A percentile compares a stretch with the other conserved stretches of the same genome.
Conservation (phyloP, 306 rosid genomes). For the Pyrus pyrifolia region DNA sequence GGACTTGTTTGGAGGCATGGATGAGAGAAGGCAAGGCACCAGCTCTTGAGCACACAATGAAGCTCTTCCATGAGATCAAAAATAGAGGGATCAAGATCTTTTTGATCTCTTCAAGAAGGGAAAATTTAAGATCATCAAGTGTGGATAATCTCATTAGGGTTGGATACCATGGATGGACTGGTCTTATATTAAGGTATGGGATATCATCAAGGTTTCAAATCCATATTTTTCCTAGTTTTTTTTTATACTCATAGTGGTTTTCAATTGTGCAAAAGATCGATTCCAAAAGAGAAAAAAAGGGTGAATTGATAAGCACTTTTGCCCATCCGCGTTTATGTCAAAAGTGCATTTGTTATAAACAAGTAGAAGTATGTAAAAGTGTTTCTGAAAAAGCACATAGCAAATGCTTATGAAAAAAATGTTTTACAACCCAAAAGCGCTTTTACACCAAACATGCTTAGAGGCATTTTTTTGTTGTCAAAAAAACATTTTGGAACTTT, state of each 20-base stretch:
- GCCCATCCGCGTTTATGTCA: neutral
- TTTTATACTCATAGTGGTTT: neutral
- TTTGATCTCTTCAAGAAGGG: constrained; percentile 52
- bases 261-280: too few relatives aligned
- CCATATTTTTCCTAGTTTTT: neutral
- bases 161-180: constrained; percentile 66
- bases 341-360: too few relatives aligned
- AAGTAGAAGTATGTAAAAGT: neutral
- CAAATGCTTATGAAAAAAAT: too few relatives aligned
- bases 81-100: constrained; percentile 41
- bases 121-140: constrained; percentile 42
- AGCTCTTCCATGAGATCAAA: constrained; percentile 50
- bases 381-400: neutral
- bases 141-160: constrained; percentile 49
- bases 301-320: neutral
- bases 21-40: constrained; percentile 49
- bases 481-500: neutral
- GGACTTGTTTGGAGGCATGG: constrained; percentile 48
- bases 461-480: too few relatives aligned
- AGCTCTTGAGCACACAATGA: constrained; percentile 43
- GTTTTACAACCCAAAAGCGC: neutral
- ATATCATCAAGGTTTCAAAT: neutral
- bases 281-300: neutral
- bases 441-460: neutral
- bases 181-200: constrained; percentile 37